Evolutionary conservation across 169 alveolate species (phyloP).

Genomic region (Plasmodium gonderi): DNA sequence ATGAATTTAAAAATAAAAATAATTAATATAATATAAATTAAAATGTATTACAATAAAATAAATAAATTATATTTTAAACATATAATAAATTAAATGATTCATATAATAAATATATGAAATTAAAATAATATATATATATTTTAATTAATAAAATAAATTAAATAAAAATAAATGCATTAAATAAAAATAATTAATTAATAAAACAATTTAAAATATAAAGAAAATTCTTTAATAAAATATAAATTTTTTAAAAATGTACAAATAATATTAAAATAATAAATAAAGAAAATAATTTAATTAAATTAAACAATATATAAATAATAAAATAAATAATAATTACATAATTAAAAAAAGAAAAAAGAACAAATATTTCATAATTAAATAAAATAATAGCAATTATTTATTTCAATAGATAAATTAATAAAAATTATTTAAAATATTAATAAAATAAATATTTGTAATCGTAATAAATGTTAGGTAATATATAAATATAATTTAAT

Average conservation of each 20-base stretch:
- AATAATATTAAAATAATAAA: background rate
- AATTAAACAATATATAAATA: too few relatives aligned
- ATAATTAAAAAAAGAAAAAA: too few relatives aligned
- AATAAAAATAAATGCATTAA: background rate
- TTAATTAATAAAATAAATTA: background rate
- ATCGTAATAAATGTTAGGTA: too few relatives aligned
- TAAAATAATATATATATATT: background rate
- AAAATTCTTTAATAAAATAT: background rate
- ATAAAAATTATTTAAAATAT: too few relatives aligned
- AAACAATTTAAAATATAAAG: background rate
- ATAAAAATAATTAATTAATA: background rate
- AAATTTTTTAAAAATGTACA: too few relatives aligned
- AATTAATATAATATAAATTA: background rate
- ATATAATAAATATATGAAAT: background rate
- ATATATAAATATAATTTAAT: too few relatives aligned
- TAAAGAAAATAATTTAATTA: too few relatives aligned
- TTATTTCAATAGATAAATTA: too few relatives aligned
- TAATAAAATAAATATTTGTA: too few relatives aligned
- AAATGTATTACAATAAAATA: background rate
- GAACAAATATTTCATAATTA: too few relatives aligned
- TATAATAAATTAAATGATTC: background rate
- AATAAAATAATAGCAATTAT: too few relatives aligned
- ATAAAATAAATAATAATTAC: too few relatives aligned
- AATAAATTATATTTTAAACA: background rate
- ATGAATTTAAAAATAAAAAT: background rate